Base-by-base conservation (phyloP, 257 asterid genomes). In the Petunia secreta region DNA sequence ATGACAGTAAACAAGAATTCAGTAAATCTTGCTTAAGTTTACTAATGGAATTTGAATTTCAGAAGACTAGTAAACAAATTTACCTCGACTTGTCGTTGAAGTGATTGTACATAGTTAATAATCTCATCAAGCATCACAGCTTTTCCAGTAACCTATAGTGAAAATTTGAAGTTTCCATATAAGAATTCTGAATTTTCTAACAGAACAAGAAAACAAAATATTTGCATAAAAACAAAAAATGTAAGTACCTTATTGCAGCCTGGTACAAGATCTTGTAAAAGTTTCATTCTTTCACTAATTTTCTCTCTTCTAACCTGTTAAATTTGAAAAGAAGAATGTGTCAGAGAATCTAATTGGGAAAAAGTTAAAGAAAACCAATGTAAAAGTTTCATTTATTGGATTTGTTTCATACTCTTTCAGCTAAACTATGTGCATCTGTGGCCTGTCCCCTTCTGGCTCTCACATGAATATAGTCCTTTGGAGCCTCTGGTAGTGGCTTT, bases 41-140 rank as follows among this genome's bases (percentile, higher is more conserved):
- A 9, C 60, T 16, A 11, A 15, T 39, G 54, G 4, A 7, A 8
- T 36, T 48, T 5, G 1, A 9, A 25, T 10, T 53, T 40, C 57
- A 59, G 15, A 52, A 2, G 1, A 8, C 2, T n/a, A 5, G 44
- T 2, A 46, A 0, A 55, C 3, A 38, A 46, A 36, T 80, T 87
- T 82, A 94, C 97, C 97, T 92, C 97, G 62, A 94, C 98, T 88
- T 94, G 98, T 3, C 94, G 85, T 79, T 94, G 97, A 16, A 92
- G 88, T 50, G 97, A 92, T 84, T 94, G 98, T 55, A 91, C 97
- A 60, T 92, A 94, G 75, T 94, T 92, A 75, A 94, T 94, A 79
- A 92, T 94, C 90, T 92, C 97, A 87, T 94, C 98, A 65, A 94
- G 94, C 98, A 94, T 92, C n/a, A 94, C 98, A 82, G 98, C 97